A percentile compares a stretch with the other conserved stretches of the same genome.
These are phyloP conservation scores for Phialophora expanda DNA, from an alignment of 2,329 filamentous ascomycete genomes.

Conservation along the genomic window DNA sequence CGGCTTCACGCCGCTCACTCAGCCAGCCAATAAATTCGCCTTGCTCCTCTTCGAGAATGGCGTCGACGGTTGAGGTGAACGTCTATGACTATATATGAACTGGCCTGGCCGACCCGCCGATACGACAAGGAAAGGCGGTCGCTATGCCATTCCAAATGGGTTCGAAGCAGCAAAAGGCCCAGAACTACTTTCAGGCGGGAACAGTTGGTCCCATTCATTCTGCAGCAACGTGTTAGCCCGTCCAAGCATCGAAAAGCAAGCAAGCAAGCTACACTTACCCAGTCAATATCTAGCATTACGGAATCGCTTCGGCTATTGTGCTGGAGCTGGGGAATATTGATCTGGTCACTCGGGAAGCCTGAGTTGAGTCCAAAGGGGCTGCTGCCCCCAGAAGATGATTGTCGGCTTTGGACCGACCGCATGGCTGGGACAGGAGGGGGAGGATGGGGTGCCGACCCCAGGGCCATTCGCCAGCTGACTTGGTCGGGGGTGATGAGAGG, in stretches of 20 bases:
- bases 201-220: slow-evolving; percentile 47
- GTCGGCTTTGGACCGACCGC: slow-evolving; percentile 26
- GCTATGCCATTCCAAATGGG: slow-evolving; percentile 18
- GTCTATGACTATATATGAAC: not conserved
- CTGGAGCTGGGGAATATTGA: slow-evolving; percentile 33
- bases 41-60: slow-evolving; percentile 14
- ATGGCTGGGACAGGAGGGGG: slow-evolving; percentile 19
- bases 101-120: not conserved
- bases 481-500: slow-evolving; percentile 34
- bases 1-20: slow-evolving; percentile 11
- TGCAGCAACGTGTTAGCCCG: slow-evolving; percentile 27
- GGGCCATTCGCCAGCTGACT: slow-evolving; percentile 30
- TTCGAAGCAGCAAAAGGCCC: slow-evolving; percentile 50
- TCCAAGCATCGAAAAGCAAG: not conserved
- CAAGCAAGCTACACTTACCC: slow-evolving; percentile 57
- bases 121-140: not conserved
- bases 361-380: slow-evolving; percentile 29
- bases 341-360: slow-evolving; percentile 33
- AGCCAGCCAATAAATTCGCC: slow-evolving; percentile 15
- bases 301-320: slow-evolving; percentile 39
- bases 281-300: slow-evolving; percentile 64
- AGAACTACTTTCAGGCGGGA: slow-evolving; percentile 55
- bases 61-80: not conserved
- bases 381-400: slow-evolving; percentile 32
- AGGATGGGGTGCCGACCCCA: slow-evolving; percentile 10